phyloP scores from a whole-genome alignment of 306 rosid genomes.

The Elaeagnus macrophylla region DNA sequence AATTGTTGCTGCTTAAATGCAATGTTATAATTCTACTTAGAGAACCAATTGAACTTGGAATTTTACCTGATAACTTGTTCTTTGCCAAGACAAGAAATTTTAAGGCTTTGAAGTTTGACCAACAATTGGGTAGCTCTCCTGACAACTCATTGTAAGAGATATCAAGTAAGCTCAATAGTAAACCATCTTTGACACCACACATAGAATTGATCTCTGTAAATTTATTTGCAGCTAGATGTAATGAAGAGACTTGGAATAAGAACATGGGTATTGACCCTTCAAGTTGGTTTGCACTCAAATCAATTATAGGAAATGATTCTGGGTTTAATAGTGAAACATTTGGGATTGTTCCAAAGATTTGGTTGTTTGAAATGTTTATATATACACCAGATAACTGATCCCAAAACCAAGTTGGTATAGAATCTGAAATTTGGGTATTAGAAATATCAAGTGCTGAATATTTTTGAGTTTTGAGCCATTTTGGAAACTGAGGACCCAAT shows the following conservation, averaged over 20 bases:
- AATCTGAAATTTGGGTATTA: not conserved
- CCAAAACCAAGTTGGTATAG: conserved; percentile 5
- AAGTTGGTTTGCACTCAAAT: not conserved
- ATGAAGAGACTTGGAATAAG: not conserved
- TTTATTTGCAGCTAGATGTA: not conserved
- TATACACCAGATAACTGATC: not conserved
- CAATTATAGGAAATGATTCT: accelerated
- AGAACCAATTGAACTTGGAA: conserved; percentile 22
- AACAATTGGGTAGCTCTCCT: not conserved
- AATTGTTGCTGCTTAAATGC: not conserved
- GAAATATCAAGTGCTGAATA: not conserved
- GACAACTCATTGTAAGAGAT: not conserved
- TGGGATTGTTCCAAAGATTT: not conserved
- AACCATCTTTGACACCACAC: not conserved
- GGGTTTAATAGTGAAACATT: not conserved
- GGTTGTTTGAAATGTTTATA: not conserved
- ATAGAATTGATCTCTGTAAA: not conserved
- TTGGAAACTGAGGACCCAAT: conserved; percentile 2
- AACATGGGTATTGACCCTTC: not conserved
- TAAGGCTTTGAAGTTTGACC: not conserved
- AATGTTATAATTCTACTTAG: not conserved
- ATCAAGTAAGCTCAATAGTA: not conserved
- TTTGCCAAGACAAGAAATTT: not conserved
- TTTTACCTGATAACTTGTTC: conserved; percentile 10
- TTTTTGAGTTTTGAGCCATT: conserved; percentile 16